Conservation (phyloP, 305 asterid species). For the Plantago coronopus region DNA sequence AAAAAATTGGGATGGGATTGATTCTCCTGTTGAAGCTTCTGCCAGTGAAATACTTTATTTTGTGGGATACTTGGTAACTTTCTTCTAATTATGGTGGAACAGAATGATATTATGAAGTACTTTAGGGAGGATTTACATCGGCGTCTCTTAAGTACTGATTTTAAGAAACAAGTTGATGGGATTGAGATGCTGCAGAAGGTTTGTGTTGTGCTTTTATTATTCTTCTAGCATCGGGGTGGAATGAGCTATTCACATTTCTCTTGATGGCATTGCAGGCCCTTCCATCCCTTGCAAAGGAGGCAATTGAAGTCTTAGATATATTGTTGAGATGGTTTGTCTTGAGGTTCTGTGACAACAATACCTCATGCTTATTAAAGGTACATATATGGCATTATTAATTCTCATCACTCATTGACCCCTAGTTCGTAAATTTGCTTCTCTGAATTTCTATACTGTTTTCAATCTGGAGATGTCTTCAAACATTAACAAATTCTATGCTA, state of each 20-base stretch:
- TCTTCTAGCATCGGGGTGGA: conserved; percentile 22
- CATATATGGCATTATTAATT: conserved; percentile 13
- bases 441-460: not conserved
- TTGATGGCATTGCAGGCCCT: conserved; percentile 63
- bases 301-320: conserved; percentile 84
- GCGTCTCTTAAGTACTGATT: conserved; percentile 82
- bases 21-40: conserved; percentile 7
- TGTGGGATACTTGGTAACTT: conserved; percentile 15
- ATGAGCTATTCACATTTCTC: conserved; percentile 21
- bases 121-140: conserved; percentile 94
- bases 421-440: not conserved
- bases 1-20: not conserved
- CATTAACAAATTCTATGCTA: not conserved
- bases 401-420: not conserved
- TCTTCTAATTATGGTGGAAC: conserved; percentile 24
- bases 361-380: conserved; percentile 93
- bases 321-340: conserved; percentile 87
- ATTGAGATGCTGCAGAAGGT: conserved; percentile 99
- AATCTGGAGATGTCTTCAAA: not conserved
- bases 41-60: conserved; percentile 7
- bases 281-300: conserved; percentile 69
- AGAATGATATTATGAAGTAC: conserved; percentile 89
- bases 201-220: conserved; percentile 16
- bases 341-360: conserved; percentile 90
- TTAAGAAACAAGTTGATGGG: conserved; percentile 98